These are phyloP conservation scores for Aspergillus pseudonomiae DNA, from an alignment of 2,329 filamentous ascomycete genomes.

Conservation along the genomic window DNA sequence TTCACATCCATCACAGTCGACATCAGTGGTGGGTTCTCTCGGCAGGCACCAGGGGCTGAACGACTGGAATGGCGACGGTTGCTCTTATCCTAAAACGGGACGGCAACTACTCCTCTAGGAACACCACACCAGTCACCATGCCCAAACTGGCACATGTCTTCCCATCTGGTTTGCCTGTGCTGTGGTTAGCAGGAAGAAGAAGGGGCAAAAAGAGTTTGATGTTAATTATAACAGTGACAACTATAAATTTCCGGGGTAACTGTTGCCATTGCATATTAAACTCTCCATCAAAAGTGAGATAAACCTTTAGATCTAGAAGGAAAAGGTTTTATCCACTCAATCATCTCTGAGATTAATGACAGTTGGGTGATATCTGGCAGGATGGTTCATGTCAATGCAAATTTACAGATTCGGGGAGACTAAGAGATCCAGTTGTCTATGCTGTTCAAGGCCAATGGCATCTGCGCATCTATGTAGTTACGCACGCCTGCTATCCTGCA, in stretches of 20 bases:
- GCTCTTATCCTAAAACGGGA: constrained; percentile 4
- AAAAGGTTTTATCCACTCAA: neutral
- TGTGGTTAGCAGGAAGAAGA: neutral
- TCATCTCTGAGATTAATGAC: neutral
- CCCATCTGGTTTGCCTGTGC: neutral
- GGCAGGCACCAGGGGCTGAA: constrained; percentile 5
- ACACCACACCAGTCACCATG: neutral
- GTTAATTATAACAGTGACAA: neutral
- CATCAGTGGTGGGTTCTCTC: constrained; percentile 6
- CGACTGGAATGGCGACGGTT: neutral
- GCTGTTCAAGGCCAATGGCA: neutral
- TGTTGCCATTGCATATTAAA: neutral
- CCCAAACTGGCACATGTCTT: neutral
- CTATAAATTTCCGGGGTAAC: neutral
- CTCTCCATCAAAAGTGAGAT: neutral
- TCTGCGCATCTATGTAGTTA: neutral
- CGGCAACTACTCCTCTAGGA: neutral
- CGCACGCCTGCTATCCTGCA: neutral
- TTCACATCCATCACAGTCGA: neutral
- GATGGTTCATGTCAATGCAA: neutral
- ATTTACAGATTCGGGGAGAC: neutral
- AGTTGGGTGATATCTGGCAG: neutral
- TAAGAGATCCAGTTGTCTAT: neutral
- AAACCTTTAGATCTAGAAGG: neutral
- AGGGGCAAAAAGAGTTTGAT: neutral